These are phyloP conservation scores for Kluyveromyces lactis DNA, from an alignment of 805 yeast genomes.

Conservation along the genomic window DNA sequence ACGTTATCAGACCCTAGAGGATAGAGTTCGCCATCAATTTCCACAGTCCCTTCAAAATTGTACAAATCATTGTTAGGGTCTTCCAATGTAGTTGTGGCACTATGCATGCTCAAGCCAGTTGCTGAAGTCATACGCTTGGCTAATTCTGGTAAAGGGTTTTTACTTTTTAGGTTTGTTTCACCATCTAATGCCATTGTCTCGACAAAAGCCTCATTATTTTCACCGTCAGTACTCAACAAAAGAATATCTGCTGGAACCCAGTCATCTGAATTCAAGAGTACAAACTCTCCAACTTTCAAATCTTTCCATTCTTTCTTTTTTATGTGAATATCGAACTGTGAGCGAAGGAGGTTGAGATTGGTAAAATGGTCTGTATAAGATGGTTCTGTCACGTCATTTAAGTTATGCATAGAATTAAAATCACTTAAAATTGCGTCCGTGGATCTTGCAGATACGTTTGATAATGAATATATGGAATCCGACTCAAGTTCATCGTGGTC, in stretches of 20 bases:
- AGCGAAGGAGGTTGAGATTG: conserved; percentile 7
- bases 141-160: conserved; percentile 57
- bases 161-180: conserved; percentile 83
- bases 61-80: conserved; percentile 90
- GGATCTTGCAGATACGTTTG: conserved; percentile 6
- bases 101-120: conserved; percentile 39
- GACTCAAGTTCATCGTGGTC: conserved; percentile 1
- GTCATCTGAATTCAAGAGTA: conserved; percentile 67
- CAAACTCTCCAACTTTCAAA: conserved; percentile 79
- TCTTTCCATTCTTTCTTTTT: conserved; percentile 55
- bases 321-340: conserved; percentile 17
- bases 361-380: conserved; percentile 14
- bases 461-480: conserved; percentile 5
- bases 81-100: conserved; percentile 58
- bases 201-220: conserved; percentile 57
- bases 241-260: conserved; percentile 92
- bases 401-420: neutral
- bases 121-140: conserved; percentile 44
- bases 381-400: neutral
- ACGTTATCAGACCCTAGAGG: conserved; percentile 77
- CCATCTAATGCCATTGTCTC: conserved; percentile 99
- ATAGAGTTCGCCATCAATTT: conserved; percentile 33
- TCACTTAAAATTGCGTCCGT: conserved; percentile 5
- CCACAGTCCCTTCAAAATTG: conserved; percentile 77
- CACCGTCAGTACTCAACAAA: conserved; percentile 55